Base-by-base conservation (phyloP, 192 early-diverging fungal species). In the Geosiphon pyriformis region DNA sequence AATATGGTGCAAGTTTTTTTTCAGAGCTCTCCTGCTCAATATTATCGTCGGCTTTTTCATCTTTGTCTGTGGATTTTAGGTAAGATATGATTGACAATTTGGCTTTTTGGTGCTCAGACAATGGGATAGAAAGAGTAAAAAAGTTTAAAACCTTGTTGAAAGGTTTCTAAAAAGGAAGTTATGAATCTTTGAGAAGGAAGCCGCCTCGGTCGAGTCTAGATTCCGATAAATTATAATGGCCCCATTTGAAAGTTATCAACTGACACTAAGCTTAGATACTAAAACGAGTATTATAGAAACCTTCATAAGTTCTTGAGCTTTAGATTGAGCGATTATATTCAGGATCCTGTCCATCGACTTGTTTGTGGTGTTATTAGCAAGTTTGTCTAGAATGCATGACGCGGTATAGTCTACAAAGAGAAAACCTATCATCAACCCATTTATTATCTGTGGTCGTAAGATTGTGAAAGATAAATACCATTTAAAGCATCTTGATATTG, bases 161-260 rank as follows among this genome's bases (percentile, higher is more conserved):
- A 98, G 12, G 95, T 94, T 70, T 98, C 95, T 71, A 99, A 83
- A 74, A 95, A 99, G 3, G 92, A 92, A 31, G 80, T 81, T 71
- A 96, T 90, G 73, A 96, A 98, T 34, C 93, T 93, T 71, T 83
- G 80, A 6, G 92, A 94, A n/a, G 95, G 96, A 55, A 99, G 76
- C 8, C 83, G 82, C 30, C 81, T 75, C 67, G 71, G 57, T 56
- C 86, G 83, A 60, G 76, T 85, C 71, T 78, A 74, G 22, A 85
- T 70, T 54, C 4, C 0, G 15, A 23, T 34, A 32, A 20, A 20
- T 55, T 11, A 55, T 23, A 55, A 12, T 12, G 6, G 22, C n/a
- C n/a, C n/a, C n/a, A n/a, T n/a, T n/a, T n/a, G n/a, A n/a, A n/a
- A n/a, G n/a, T n/a, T n/a, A n/a, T n/a, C n/a, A n/a, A n/a, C n/a